These are phyloP conservation scores for Colletotrichum orbiculare DNA, from an alignment of 2,329 filamentous ascomycete species.

Conservation along the genomic window DNA sequence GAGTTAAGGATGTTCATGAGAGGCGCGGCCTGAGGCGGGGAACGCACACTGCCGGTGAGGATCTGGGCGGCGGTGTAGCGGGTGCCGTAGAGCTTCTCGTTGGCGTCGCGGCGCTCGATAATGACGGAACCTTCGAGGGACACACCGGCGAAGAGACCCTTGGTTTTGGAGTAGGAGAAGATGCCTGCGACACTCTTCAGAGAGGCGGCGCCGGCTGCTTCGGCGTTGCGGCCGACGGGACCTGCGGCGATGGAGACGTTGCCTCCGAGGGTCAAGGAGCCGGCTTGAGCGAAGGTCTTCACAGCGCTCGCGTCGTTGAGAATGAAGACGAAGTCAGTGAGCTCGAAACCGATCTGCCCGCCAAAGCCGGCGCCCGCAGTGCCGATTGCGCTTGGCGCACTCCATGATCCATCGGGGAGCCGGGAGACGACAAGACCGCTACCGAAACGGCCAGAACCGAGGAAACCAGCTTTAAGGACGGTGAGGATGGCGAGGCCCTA, in stretches of 20 bases:
- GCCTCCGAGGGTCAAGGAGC: conserved; percentile 90
- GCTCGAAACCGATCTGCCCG: conserved; percentile 87
- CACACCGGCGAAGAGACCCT: conserved; percentile 95
- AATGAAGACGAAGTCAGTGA: conserved; percentile 98
- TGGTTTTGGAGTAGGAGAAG: conserved; percentile 98
- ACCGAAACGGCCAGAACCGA: conserved; percentile 84
- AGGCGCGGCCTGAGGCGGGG: conserved; percentile 84
- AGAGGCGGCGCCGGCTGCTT: conserved; percentile 93
- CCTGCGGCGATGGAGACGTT: conserved; percentile 97
- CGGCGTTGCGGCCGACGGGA: conserved; percentile 92
- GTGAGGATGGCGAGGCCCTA: conserved; percentile 86
- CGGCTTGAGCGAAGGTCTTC: conserved; percentile 91
- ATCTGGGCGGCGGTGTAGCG: conserved; percentile 85
- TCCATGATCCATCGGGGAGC: conserved; percentile 82
- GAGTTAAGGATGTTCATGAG: conserved; percentile 89
- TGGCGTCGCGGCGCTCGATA: conserved; percentile 94
- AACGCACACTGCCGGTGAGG: conserved; percentile 79
- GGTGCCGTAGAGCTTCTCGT: conserved; percentile 93
- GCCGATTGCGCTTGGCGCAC: conserved; percentile 82
- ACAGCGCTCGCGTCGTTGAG: conserved; percentile 92
- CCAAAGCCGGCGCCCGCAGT: conserved; percentile 86
- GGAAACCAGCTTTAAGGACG: conserved; percentile 87
- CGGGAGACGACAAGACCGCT: conserved; percentile 85
- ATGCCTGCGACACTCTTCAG: conserved; percentile 89
- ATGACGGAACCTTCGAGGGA: conserved; percentile 93